Evolutionary conservation across 2,329 filamentous ascomycete species (phyloP).

Genomic region (Pseudonectria foliicola): DNA sequence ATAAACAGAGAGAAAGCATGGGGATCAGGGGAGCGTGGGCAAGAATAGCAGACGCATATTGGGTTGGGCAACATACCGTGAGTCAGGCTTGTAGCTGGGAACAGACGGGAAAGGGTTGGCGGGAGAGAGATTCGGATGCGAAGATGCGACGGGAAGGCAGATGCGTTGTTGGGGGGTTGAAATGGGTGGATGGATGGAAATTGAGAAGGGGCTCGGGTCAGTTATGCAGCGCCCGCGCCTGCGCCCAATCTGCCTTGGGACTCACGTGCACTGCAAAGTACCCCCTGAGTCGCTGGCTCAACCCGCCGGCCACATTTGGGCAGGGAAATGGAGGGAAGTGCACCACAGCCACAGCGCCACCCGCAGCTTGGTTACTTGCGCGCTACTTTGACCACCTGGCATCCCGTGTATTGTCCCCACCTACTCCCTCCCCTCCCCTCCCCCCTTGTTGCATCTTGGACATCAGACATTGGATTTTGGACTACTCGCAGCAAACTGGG

Average conservation of each 20-base stretch:
- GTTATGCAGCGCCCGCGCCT: constrained; percentile 2
- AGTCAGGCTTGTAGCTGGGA: neutral
- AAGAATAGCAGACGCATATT: constrained; percentile 10
- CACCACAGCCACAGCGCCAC: too few relatives aligned
- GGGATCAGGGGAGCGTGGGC: constrained; percentile 15
- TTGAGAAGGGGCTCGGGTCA: constrained; percentile 24
- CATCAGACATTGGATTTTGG: too few relatives aligned
- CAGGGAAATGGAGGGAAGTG: too few relatives aligned
- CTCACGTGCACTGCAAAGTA: constrained; percentile 2
- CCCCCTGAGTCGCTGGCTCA: too few relatives aligned
- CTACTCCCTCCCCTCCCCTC: too few relatives aligned
- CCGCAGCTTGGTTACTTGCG: too few relatives aligned
- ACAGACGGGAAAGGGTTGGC: neutral
- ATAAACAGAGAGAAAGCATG: constrained; percentile 21
- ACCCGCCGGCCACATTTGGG: too few relatives aligned
- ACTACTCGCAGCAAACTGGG: too few relatives aligned
- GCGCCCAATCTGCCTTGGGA: constrained; percentile 5
- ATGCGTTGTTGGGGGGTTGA: constrained; percentile 25
- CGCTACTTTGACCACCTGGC: too few relatives aligned
- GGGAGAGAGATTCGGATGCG: constrained; percentile 4
- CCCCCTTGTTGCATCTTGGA: too few relatives aligned
- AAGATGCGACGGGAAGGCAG: constrained; percentile 20
- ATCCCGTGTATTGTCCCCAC: too few relatives aligned
- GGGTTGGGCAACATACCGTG: constrained; percentile 8
- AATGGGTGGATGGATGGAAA: constrained; percentile 26